Evolutionary conservation across 2,329 filamentous ascomycete genomes (phyloP), one percentile per base, ranked within the genome.

Genomic region (Sporothrix pseudoabietina): DNA sequence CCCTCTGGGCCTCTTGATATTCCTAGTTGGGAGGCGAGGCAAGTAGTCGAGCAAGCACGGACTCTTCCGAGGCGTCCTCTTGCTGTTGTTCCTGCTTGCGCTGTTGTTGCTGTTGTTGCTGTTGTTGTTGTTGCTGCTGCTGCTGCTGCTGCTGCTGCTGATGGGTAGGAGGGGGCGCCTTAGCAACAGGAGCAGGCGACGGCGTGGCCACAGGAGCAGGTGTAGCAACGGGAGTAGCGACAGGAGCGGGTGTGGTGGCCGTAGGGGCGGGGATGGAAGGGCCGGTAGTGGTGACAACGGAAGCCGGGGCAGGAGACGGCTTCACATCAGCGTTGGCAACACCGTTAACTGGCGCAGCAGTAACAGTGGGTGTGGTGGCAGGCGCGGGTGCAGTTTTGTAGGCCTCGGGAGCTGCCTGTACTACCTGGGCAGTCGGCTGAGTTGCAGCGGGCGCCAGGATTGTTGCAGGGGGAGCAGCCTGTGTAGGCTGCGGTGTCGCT

Each of bases 51-150:
- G 66, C 66, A 22, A 73, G 47, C 5, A 73, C 72, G 16, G 72
- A 70, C 16, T 73, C 72, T 65, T 73, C 72, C 10, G 72, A 73
- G 3, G 72, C 72, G 4, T 73, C 72, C 19, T 73, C 72, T 14
- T 61, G 44, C n/a, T 61, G 44, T 16, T 73, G 44, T 8, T 55
- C 41, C 39, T 69, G 52, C 54, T 69, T 69, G 12, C 12, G 65
- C 10, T 70, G 54, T 4, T 35, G 49, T 65, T 72, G 71, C 47
- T 63, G 30, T 35, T 30, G 14, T 5, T 61, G 32, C 1, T 7
- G 6, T 65, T 72, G 71, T 32, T 63, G 30, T 35, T 30, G 14
- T 5, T 61, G 32, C 1, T 7, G 6, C 39, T 59, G 61, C 19
- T 65, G 70, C 10, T 63, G 57, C 26, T 5, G 35, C 35, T 19